Base-by-base conservation (phyloP, 1,139 yeast species). In the Pichia sp. region DNA sequence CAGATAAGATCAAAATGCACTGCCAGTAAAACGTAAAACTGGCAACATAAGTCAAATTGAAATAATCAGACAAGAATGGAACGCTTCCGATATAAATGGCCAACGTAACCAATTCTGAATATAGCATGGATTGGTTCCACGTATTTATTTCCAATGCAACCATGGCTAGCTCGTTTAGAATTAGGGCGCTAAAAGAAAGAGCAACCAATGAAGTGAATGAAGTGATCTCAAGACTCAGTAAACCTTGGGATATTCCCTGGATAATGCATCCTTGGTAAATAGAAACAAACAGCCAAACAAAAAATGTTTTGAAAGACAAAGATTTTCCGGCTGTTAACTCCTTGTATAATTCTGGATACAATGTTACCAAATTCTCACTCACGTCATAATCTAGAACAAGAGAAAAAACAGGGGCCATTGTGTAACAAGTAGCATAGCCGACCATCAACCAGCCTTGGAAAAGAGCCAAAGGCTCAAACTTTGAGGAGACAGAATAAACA, bases 371-470 rank as follows among this genome's bases (percentile, higher is more conserved):
- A 51, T 85, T 86, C 66, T 91, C 97, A 62, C 85, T 93, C 50
- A 95, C 90, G 68, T 95, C 99, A 55, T 84, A 82, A 67, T 95
- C 99, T 50, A 89, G 75, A 0, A 95, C 96, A 57, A 95, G 72
- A 0, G 97, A 88, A 64, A 95, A 95, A 1, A 95, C 99, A 0
- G 99, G 99, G 48, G 95, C 93, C 99, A 95, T 95, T 0, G 99
- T 95, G 67, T 93, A 95, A 48, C 89, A 76, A 0, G 99, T 95
- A 1, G 99, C 96, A 69, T 93, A 95, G 1, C 99, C 99, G 43
- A 95, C 99, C 97, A 95, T 91, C 50, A 95, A 75, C 85, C 96
- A 93, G 3, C 99, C 99, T 67, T 91, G 90, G 65, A 87, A 89
- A 53, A 95, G 75, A 0, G 98, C 99, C 54, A 93, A 74, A 1